Conservation (phyloP, 805 yeast species). For the Isabelozyma gotoi region DNA sequence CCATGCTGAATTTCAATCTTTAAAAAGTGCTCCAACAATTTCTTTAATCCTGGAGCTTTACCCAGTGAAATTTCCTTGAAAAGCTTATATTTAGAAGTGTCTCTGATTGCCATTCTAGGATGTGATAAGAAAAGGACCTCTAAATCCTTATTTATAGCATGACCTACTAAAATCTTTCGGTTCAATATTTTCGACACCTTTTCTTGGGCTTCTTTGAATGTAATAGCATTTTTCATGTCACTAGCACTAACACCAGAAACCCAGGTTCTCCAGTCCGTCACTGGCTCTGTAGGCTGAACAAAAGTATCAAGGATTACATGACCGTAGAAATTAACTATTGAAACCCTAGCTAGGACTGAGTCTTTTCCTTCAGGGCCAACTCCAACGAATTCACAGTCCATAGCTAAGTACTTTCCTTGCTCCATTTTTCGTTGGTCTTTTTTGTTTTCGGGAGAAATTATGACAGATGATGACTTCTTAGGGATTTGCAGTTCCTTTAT, state of each 20-base stretch:
- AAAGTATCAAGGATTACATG: slow-evolving; percentile 66
- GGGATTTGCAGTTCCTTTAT: slow-evolving; percentile 13
- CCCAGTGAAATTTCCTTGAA: slow-evolving; percentile 63
- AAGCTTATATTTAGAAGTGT: slow-evolving; percentile 64
- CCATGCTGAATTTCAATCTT: slow-evolving; percentile 66
- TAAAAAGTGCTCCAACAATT: slow-evolving; percentile 56
- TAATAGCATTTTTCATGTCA: slow-evolving; percentile 65
- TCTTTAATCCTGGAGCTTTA: slow-evolving; percentile 71
- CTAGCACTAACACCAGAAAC: slow-evolving; percentile 81
- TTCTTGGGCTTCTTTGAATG: slow-evolving; percentile 66
- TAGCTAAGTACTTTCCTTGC: slow-evolving; percentile 73
- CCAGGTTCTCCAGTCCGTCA: slow-evolving; percentile 91
- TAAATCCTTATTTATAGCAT: slow-evolving; percentile 79
- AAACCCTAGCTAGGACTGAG: slow-evolving; percentile 81
- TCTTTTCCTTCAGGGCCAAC: slow-evolving; percentile 71
- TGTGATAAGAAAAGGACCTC: slow-evolving; percentile 66
- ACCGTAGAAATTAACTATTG: slow-evolving; percentile 83
- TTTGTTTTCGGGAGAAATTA: slow-evolving; percentile 4
- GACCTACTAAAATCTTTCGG: slow-evolving; percentile 72
- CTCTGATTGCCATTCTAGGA: slow-evolving; percentile 64
- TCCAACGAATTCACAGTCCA: slow-evolving; percentile 96
- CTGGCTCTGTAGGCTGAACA: slow-evolving; percentile 72
- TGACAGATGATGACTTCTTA: slow-evolving; percentile 2
- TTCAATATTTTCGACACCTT: slow-evolving; percentile 52
- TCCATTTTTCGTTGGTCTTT: slow-evolving; percentile 32